A percentile compares a stretch with the other conserved stretches of the same genome.
Conservation (phyloP, 2,329 filamentous ascomycete genomes). For the Sarocladium strictum region DNA sequence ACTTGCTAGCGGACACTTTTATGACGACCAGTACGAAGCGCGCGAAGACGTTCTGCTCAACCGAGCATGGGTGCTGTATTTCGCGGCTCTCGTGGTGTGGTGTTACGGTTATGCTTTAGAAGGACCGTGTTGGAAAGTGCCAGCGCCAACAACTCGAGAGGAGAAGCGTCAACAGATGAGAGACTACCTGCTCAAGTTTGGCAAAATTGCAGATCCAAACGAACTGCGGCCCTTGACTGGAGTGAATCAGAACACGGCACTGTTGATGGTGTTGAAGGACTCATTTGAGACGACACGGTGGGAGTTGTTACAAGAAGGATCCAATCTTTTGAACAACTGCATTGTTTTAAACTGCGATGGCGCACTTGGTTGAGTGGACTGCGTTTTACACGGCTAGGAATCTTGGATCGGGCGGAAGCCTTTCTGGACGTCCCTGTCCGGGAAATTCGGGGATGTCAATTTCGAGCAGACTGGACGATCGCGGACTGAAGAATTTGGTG, state of each 20-base stretch:
- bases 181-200: constrained; percentile 66
- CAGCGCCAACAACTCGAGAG: constrained; percentile 49
- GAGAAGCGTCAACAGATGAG: constrained; percentile 75
- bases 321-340: constrained; percentile 73
- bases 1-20: constrained; percentile 2
- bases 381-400: background rate
- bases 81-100: constrained; percentile 89
- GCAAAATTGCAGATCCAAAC: constrained; percentile 66
- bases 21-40: constrained; percentile 60
- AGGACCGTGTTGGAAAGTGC: constrained; percentile 57
- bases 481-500: background rate
- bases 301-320: constrained; percentile 87
- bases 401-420: too few species aligned
- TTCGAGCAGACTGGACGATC: too few species aligned
- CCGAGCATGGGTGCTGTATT: constrained; percentile 92
- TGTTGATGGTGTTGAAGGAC: constrained; percentile 75
- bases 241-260: constrained; percentile 74
- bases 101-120: constrained; percentile 89
- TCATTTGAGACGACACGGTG: constrained; percentile 79
- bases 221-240: constrained; percentile 68
- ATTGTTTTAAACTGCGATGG: constrained; percentile 42
- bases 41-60: constrained; percentile 87
- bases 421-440: too few species aligned
- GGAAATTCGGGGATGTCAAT: too few species aligned
- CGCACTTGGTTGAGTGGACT: constrained; percentile 14